Percentiles rank a stretch among this genome's conserved stretches.
Conservation (phyloP, 345 rosid species). For the Linum trigynum region DNA sequence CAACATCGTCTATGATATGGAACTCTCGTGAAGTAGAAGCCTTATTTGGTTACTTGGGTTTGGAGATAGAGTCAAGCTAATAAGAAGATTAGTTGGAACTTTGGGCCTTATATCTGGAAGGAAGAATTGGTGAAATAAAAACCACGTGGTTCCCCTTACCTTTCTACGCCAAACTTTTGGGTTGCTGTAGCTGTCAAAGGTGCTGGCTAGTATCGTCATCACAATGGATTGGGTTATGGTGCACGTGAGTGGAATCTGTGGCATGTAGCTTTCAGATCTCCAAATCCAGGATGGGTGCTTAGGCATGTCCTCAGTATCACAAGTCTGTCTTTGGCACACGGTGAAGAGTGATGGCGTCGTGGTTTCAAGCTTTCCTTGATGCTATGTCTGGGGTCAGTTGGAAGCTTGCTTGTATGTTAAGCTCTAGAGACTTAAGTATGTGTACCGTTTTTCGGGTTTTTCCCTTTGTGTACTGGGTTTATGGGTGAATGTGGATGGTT, state of each 20-base stretch:
- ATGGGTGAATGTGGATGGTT: too few species aligned
- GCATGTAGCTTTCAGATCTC: constrained; percentile 15
- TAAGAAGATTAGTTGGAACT: too few species aligned
- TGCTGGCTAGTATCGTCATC: constrained; percentile 13
- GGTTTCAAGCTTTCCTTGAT: too few species aligned
- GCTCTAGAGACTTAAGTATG: too few species aligned
- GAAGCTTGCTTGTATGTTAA: too few species aligned
- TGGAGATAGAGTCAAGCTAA: constrained; percentile 23
- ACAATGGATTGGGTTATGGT: constrained; percentile 11
- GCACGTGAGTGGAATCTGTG: constrained; percentile 11
- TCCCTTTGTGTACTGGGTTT: too few species aligned
- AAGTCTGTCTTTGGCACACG: constrained; percentile 12
- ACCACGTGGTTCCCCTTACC: constrained; percentile 12
- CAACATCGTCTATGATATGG: constrained; percentile 24
- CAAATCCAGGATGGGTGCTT: constrained; percentile 8
- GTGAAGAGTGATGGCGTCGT: too few species aligned
- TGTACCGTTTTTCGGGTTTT: too few species aligned
- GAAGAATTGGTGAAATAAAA: constrained; percentile 26
- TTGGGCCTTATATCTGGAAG: constrained; percentile 11
- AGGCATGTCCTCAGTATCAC: constrained; percentile 11
- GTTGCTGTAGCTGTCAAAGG: constrained; percentile 17
- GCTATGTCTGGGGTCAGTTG: too few species aligned
- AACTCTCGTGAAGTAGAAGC: constrained; percentile 31
- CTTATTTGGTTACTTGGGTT: constrained; percentile 32
- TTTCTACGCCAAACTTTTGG: constrained; percentile 19